Conservation (phyloP, 2,329 filamentous ascomycete species). For the Cercospora sojina region DNA sequence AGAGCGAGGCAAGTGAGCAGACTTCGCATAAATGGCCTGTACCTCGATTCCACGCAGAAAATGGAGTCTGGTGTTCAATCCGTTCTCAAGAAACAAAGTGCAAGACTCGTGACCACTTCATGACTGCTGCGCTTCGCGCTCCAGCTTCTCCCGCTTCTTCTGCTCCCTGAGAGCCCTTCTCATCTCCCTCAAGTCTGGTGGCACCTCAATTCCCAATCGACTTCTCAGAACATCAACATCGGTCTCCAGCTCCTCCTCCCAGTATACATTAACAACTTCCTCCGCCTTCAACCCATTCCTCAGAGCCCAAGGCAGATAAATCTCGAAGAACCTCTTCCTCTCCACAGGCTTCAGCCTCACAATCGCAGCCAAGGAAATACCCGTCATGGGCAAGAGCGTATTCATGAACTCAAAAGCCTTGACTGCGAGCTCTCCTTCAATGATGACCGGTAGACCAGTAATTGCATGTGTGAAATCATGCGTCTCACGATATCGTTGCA, state of each 20-base stretch:
- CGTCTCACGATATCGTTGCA: slow-evolving; percentile 96
- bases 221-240: slow-evolving; percentile 73
- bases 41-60: background rate
- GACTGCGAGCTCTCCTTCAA: slow-evolving; percentile 96
- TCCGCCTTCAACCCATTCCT: slow-evolving; percentile 73
- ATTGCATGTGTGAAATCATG: slow-evolving; percentile 98
- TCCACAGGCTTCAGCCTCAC: slow-evolving; percentile 63
- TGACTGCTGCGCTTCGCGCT: slow-evolving; percentile 14
- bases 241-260: slow-evolving; percentile 89
- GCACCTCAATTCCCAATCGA: slow-evolving; percentile 80
- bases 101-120: background rate
- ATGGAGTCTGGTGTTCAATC: background rate
- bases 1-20: background rate
- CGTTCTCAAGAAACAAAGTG: background rate
- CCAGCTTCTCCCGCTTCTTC: slow-evolving; percentile 64
- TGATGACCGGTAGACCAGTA: slow-evolving; percentile 82
- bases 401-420: slow-evolving; percentile 98
- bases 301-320: slow-evolving; percentile 88
- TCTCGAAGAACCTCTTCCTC: slow-evolving; percentile 65
- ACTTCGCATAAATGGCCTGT: background rate
- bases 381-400: slow-evolving; percentile 92
- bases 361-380: slow-evolving; percentile 73
- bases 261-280: slow-evolving; percentile 93
- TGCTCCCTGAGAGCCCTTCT: slow-evolving; percentile 68
- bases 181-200: slow-evolving; percentile 79